Conservation (phyloP, 768 basidiomycete species). For the Boletus rubropictus region DNA sequence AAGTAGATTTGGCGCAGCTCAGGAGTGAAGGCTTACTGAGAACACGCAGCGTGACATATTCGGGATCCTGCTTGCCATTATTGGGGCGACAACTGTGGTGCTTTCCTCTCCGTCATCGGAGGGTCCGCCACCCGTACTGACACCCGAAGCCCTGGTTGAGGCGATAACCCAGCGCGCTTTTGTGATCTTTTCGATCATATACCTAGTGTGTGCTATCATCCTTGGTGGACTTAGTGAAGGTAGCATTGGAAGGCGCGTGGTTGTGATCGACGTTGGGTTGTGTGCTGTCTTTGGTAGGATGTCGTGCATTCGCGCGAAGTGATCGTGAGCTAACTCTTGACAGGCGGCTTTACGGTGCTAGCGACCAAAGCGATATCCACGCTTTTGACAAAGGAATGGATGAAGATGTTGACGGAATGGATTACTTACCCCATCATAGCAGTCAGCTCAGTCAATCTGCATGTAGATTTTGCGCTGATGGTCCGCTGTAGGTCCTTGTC, state of each 20-base stretch:
- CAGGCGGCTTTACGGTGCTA: conserved; percentile 92
- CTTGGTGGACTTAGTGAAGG: conserved; percentile 66
- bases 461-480: conserved; percentile 7
- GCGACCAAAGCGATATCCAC: conserved; percentile 91
- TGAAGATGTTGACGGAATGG: conserved; percentile 71
- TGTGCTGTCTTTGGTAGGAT: conserved; percentile 76
- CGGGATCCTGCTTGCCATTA: conserved; percentile 72
- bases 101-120: conserved; percentile 70
- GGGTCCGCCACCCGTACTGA: conserved; percentile 46
- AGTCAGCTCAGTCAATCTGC: conserved; percentile 37
- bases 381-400: conserved; percentile 72
- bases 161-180: conserved; percentile 73
- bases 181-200: conserved; percentile 65
- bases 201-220: conserved; percentile 48
- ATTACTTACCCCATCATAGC: conserved; percentile 76
- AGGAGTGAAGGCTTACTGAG: conserved; percentile 12
- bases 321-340: not conserved
- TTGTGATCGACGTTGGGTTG: conserved; percentile 82
- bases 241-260: conserved; percentile 54
- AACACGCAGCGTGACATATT: conserved; percentile 60
- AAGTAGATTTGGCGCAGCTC: conserved; percentile 16
- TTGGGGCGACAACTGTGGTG: conserved; percentile 93
- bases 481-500: conserved; percentile 49
- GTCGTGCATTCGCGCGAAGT: not conserved
- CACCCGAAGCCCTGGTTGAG: conserved; percentile 56